phyloP scores from a whole-genome alignment of 108 stramenopile genomes.

The Cylindrotheca fusiformis region DNA sequence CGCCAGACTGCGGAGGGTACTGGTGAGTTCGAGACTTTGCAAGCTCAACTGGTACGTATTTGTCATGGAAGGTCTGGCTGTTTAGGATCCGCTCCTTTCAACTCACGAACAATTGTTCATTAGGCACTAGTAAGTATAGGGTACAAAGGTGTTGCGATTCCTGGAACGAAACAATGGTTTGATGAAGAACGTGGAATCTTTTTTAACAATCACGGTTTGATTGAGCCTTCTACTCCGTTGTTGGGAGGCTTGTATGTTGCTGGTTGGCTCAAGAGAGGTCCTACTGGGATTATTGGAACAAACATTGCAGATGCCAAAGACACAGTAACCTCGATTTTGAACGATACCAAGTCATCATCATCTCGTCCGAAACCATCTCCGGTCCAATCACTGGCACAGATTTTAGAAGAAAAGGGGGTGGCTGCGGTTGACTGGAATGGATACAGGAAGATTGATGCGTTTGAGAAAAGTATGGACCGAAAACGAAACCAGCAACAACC shows the following conservation, averaged over 20 bases:
- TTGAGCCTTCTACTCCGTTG: conserved; percentile 30
- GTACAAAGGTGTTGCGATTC: conserved; percentile 83
- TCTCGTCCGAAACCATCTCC: not conserved
- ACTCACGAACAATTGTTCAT: not conserved
- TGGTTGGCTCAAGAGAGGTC: conserved; percentile 98
- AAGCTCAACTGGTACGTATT: conserved; percentile 38
- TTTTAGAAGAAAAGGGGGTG: conserved; percentile 37
- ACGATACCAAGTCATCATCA: conserved; percentile 41
- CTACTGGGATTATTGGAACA: conserved; percentile 96
- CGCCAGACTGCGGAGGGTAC: conserved; percentile 72
- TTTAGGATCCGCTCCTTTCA: not conserved
- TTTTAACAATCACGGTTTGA: conserved; percentile 66
- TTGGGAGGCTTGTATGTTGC: conserved; percentile 83
- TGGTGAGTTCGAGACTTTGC: conserved; percentile 58
- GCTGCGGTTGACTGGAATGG: conserved; percentile 57
- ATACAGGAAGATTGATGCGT: conserved; percentile 49
- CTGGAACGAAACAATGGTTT: conserved; percentile 69
- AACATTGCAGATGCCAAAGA: conserved; percentile 91
- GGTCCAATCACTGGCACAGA: not conserved
- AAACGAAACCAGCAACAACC: conserved; percentile 29
- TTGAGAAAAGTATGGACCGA: conserved; percentile 33
- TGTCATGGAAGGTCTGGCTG: not conserved
- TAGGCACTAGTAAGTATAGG: conserved; percentile 88
- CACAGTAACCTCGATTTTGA: conserved; percentile 82
- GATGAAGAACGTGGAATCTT: conserved; percentile 56